A percentile compares a stretch with the other conserved stretches of the same genome.
Evolutionary conservation across 345 rosid species (phyloP).

Genomic region (Theobroma cacao): DNA sequence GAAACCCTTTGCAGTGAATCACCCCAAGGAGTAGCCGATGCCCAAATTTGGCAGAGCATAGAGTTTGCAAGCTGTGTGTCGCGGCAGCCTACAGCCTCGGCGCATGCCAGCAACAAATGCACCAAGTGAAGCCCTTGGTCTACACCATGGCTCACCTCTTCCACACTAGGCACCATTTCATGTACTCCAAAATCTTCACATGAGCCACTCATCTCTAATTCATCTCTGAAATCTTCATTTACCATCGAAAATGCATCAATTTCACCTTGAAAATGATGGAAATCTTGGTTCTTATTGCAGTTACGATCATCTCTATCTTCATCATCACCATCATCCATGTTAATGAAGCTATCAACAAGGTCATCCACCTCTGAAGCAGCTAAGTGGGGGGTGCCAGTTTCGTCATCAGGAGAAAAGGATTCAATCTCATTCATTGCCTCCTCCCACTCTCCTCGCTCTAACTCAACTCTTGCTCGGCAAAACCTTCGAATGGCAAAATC

Average conservation of each 20-base stretch:
- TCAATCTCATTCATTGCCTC: slow-evolving; percentile 30
- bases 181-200: slow-evolving; percentile 15
- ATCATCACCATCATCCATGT: slow-evolving; percentile 25
- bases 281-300: neutral
- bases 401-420: slow-evolving; percentile 20
- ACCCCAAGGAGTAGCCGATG: slow-evolving; percentile 35
- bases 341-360: slow-evolving; percentile 59
- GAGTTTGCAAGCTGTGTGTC: slow-evolving; percentile 48
- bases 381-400: slow-evolving; percentile 20
- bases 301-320: slow-evolving; percentile 8
- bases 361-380: slow-evolving; percentile 51
- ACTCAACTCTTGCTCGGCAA: slow-evolving; percentile 57
- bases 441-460: slow-evolving; percentile 40
- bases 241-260: slow-evolving; percentile 16
- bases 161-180: slow-evolving; percentile 15
- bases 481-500: slow-evolving; percentile 62
- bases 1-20: slow-evolving; percentile 66
- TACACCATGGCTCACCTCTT: slow-evolving; percentile 39
- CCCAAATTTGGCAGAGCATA: slow-evolving; percentile 46
- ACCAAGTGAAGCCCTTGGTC: slow-evolving; percentile 68
- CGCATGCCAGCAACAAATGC: slow-evolving; percentile 56
- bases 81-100: slow-evolving; percentile 67
- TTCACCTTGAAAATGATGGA: slow-evolving; percentile 18
- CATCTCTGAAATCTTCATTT: slow-evolving; percentile 23
- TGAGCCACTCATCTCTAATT: slow-evolving; percentile 17